These are phyloP conservation scores for Dalechampia spathulata DNA, from an alignment of 441 rosid genomes.

Conservation along the genomic window DNA sequence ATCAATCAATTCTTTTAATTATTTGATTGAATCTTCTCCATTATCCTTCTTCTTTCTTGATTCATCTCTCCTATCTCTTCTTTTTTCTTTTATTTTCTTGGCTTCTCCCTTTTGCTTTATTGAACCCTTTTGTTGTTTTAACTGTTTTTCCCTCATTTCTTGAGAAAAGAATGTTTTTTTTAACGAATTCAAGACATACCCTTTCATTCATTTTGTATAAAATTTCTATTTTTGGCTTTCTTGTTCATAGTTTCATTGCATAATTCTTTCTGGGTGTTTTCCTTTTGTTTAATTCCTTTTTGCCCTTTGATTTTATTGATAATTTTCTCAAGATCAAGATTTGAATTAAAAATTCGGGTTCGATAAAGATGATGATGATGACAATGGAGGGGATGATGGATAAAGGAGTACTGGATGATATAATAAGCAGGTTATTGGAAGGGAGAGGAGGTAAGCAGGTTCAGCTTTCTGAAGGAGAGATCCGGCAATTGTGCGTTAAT, in stretches of 20 bases:
- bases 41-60: conserved; percentile 4
- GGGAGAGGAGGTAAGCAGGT: conserved; percentile 94
- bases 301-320: neutral
- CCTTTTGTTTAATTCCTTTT: neutral
- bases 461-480: conserved; percentile 91
- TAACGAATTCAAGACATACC: conserved; percentile 17
- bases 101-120: conserved; percentile 5
- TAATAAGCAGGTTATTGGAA: conserved; percentile 83
- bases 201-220: conserved; percentile 14
- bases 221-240: too few species aligned
- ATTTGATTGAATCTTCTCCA: neutral
- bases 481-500: conserved; percentile 94
- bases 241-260: neutral
- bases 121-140: neutral
- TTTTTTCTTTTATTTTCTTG: conserved; percentile 11
- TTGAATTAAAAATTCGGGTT: too few species aligned
- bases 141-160: neutral
- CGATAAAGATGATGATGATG: conserved; percentile 77
- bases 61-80: neutral
- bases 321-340: neutral
- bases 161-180: conserved; percentile 15
- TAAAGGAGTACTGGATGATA: conserved; percentile 75
- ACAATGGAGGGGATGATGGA: conserved; percentile 91
- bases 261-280: conserved; percentile 3
- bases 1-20: conserved; percentile 16